phyloP scores from a whole-genome alignment of 257 asterid genomes.

The Nicotiana sylvestris region DNA sequence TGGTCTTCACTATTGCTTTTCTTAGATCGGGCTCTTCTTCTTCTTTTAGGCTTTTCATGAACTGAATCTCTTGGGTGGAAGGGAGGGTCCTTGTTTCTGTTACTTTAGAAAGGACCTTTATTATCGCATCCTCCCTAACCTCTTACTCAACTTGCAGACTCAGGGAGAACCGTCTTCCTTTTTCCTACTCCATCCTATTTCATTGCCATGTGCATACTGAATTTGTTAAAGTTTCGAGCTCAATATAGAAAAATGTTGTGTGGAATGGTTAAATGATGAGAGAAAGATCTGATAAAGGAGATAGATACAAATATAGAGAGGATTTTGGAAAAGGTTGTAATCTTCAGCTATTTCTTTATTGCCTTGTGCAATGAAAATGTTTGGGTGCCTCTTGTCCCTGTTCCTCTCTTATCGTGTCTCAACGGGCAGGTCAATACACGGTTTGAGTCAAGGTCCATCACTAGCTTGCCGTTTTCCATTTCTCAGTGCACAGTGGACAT shows the following conservation, averaged over 20 bases:
- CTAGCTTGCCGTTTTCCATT: background rate
- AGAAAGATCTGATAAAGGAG: constrained; percentile 2
- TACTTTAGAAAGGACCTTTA: background rate
- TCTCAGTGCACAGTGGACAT: background rate
- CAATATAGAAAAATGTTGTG: background rate
- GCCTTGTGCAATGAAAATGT: background rate
- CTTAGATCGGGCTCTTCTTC: background rate
- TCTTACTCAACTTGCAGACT: background rate
- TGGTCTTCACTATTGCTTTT: background rate
- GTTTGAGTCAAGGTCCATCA: background rate
- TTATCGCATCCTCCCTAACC: constrained; percentile 5
- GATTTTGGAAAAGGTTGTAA: background rate
- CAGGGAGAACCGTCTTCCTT: background rate
- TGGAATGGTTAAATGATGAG: background rate
- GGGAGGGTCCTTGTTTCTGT: background rate
- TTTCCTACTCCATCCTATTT: background rate
- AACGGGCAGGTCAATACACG: background rate
- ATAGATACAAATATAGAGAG: background rate
- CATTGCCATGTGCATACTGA: background rate
- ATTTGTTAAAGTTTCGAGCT: background rate
- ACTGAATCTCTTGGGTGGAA: background rate
- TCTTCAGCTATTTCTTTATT: background rate
- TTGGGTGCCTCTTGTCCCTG: background rate
- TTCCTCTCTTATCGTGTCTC: background rate
- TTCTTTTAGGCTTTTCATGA: background rate